Evolutionary conservation across 2,329 filamentous ascomycete genomes (phyloP).

Genomic region (Colletotrichum navitas): DNA sequence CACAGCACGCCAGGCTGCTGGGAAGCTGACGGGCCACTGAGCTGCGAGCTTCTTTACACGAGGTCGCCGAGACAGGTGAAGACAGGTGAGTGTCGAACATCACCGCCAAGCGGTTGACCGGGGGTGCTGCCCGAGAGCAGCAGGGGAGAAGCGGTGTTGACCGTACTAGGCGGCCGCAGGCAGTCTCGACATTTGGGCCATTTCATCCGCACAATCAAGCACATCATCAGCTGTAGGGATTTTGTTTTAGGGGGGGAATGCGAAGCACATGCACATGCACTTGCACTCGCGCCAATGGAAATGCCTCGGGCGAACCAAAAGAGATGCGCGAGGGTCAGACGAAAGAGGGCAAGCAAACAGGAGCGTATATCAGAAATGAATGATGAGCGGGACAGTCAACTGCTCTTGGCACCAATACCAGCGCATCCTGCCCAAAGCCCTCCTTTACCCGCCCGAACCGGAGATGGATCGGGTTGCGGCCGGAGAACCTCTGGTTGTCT

Average conservation of each 20-base stretch:
- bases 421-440: slow-evolving; percentile 21
- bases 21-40: slow-evolving; percentile 37
- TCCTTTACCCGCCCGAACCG: slow-evolving; percentile 17
- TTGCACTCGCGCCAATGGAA: slow-evolving; percentile 24
- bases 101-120: slow-evolving; percentile 27
- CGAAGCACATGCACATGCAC: slow-evolving; percentile 3
- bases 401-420: slow-evolving; percentile 40
- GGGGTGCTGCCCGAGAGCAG: background rate
- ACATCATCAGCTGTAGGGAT: slow-evolving; percentile 16
- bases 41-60: slow-evolving; percentile 40
- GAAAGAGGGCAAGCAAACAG: background rate
- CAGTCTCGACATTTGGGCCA: slow-evolving; percentile 11
- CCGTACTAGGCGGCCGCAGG: slow-evolving; percentile 8
- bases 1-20: slow-evolving; percentile 21
- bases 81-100: slow-evolving; percentile 21
- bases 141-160: slow-evolving; percentile 13
- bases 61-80: slow-evolving; percentile 30
- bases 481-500: slow-evolving; percentile 19
- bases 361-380: slow-evolving; percentile 30
- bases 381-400: slow-evolving; percentile 11
- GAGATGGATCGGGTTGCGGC: slow-evolving; percentile 34
- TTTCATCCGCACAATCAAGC: slow-evolving; percentile 3
- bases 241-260: slow-evolving; percentile 6
- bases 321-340: slow-evolving; percentile 4
- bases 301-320: slow-evolving; percentile 22